These are phyloP conservation scores for Lindgomyces ingoldianus DNA, from an alignment of 495 filamentous ascomycete species.

Conservation along the genomic window DNA sequence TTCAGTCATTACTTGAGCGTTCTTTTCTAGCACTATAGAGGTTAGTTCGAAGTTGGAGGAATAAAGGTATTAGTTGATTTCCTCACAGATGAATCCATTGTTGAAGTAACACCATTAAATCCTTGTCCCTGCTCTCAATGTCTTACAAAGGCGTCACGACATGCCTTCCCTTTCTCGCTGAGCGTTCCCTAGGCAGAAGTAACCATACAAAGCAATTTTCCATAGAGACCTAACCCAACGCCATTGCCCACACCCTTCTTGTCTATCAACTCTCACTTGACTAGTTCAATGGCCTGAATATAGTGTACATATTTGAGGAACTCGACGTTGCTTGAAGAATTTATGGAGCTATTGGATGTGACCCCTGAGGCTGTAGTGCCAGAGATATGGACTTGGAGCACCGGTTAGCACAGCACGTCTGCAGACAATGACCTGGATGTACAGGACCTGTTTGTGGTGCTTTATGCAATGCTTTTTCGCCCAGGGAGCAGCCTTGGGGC, in stretches of 20 bases:
- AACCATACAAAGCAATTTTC: conserved; percentile 16
- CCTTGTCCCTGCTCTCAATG: neutral
- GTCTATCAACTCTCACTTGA: conserved; percentile 11
- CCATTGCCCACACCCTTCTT: neutral
- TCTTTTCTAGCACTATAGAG: neutral
- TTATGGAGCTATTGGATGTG: neutral
- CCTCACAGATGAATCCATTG: too few species aligned
- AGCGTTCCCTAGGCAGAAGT: neutral
- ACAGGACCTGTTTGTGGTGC: conserved; percentile 15
- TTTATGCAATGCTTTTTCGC: conserved; percentile 17
- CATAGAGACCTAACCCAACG: neutral
- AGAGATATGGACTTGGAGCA: conserved; percentile 5
- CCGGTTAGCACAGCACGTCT: neutral
- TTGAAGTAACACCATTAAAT: neutral
- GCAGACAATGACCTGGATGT: neutral
- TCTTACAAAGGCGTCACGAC: conserved; percentile 9
- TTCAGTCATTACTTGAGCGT: neutral
- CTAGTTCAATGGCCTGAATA: conserved; percentile 13
- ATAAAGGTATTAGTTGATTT: neutral
- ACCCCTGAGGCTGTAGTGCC: neutral
- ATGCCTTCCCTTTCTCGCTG: neutral
- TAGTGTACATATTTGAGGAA: conserved; percentile 13
- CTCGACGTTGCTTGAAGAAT: neutral
- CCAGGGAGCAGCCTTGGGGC: conserved; percentile 16
- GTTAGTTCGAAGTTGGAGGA: neutral